phyloP scores from a whole-genome alignment of 257 asterid genomes.

The Rauvolfia tetraphylla region DNA sequence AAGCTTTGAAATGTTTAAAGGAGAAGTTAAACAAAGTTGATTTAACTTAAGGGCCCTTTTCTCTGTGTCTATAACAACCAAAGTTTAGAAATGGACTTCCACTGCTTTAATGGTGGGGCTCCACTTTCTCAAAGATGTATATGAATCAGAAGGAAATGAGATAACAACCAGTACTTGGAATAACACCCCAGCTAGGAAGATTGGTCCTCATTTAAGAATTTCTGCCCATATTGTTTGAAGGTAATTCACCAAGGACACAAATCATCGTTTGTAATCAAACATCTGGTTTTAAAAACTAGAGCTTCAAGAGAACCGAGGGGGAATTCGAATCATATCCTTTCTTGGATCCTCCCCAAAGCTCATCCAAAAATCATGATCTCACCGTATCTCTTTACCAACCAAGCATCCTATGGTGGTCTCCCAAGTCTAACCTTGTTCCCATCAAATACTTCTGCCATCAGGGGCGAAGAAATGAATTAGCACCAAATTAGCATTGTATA shows the following conservation, averaged over 20 bases:
- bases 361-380: conserved; percentile 10
- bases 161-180: conserved; percentile 11
- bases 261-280: conserved; percentile 1
- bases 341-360: conserved; percentile 19
- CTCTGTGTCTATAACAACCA: conserved; percentile 36
- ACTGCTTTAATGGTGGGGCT: conserved; percentile 36
- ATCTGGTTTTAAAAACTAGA: conserved; percentile 17
- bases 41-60: conserved; percentile 23
- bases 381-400: conserved; percentile 13
- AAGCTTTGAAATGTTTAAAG: conserved; percentile 39
- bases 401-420: conserved; percentile 30
- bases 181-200: conserved; percentile 2
- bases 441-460: conserved; percentile 46
- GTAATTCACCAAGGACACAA: neutral
- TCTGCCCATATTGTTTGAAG: conserved; percentile 10
- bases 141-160: conserved; percentile 18
- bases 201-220: neutral
- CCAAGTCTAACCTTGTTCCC: conserved; percentile 19
- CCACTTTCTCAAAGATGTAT: conserved; percentile 19
- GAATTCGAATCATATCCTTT: conserved; percentile 17
- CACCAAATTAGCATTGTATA: conserved; percentile 7
- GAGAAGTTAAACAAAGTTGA: conserved; percentile 33
- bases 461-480: conserved; percentile 9
- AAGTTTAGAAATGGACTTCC: conserved; percentile 33
- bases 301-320: conserved; percentile 1